Base-by-base conservation (phyloP, 2,329 filamentous ascomycete species). In the Calonectria honghensis region DNA sequence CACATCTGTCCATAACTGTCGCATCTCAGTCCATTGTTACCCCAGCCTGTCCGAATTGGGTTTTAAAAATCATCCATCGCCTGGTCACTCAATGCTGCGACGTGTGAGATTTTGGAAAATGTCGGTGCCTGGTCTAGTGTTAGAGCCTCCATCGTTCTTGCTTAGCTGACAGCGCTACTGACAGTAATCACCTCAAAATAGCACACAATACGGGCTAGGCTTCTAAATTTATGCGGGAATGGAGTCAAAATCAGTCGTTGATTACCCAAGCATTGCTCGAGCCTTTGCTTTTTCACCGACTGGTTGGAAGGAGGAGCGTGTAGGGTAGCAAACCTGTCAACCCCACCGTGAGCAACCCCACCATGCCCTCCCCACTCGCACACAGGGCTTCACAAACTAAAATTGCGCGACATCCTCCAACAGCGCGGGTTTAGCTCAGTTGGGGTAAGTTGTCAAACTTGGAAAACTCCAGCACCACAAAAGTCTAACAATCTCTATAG, bases 361-460 rank as follows among this genome's bases (percentile, higher is more conserved):
- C 45, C 35, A 35, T 31, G 45, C 57, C 41, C 57, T 32, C 31
- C 18, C 41, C 52, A 16, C 13, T 3, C 63, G 13, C 18, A 13
- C 11, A 20, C 13, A 14, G 35, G 54, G 2, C 24, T 31, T 54
- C 35, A 72, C 48, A 50, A 10, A 13, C 6, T n/a, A 41, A 54
- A 54, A 64, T 66, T 51, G 0, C 0, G 1, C 4, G 0, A 1
- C 5, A 0, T 2, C 1, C 32, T 48, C 57, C 66, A 81, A 72
- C 78, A 77, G 79, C 79, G 79, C 79, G 79, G 79, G 79, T 81
- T 81, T 81, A 81, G 79, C 79, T 81, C 79, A 81, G 79, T 81
- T 81, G 79, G 79, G 79, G 80, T 79, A 73, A 73, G 73, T 75
- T 69, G 35, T 59, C 31, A 72, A 72, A 68, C 71, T 75, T 68